Base-by-base conservation (phyloP, 805 yeast species). In the Metschnikowia anglica region DNA sequence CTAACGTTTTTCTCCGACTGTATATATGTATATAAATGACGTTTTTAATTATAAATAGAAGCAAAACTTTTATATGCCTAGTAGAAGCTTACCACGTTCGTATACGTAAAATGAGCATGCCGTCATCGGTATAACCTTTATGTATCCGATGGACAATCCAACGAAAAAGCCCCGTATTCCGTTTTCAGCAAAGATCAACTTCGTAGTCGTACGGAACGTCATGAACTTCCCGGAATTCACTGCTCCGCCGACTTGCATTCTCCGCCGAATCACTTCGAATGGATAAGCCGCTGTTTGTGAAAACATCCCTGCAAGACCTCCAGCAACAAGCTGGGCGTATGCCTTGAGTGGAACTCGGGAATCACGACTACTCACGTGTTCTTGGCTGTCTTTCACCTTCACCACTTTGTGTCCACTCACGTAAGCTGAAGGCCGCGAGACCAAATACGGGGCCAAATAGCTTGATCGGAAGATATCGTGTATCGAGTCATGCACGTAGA, bases 211-310 rank as follows among this genome's bases (percentile, higher is more conserved):
- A 31, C 66, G 59, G 49, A 83, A 75, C 17, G 80, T 68, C 43
- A 74, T 63, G 54, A 74, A 81, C 61, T 74, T 76, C 32, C 82
- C 88, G 42, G 74, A 73, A 48, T 80, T 76, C 5, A 74, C 70
- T 3, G 83, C 85, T 10, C 91, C 95, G 27, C 95, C 90, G 18
- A 93, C 99, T 67, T 93, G 99, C 87, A 93, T 82, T 55, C 98
- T 74, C 62, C 99, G 77, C 59, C 99, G 75, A 17, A 93, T 79
- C 29, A 93, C 96, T 66, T 93, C 99, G 53, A 93, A 85, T 2
- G 99, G 99, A 59, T 93, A 93, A 4, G 96, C 91, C 0, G 98
- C 95, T 1, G 97, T 88, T 63, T 93, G 99, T 2, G 98, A 88
- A 27, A 81, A 74, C 83, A 91, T 79, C 10, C 99, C 99, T 1